These are phyloP conservation scores for Chaetoscypha palmicola DNA, from an alignment of 2,329 filamentous ascomycete genomes.

Conservation along the genomic window DNA sequence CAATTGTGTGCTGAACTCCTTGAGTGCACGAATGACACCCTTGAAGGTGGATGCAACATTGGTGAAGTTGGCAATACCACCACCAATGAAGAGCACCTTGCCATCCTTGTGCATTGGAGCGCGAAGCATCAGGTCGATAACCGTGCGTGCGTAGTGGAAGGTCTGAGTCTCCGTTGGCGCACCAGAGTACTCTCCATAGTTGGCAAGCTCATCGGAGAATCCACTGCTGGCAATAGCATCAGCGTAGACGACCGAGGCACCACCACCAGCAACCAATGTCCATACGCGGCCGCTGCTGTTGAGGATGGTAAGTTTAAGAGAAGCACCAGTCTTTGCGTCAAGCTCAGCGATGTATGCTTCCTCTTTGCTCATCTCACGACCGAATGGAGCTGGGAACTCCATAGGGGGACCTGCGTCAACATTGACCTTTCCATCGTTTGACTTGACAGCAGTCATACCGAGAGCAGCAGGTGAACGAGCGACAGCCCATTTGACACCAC, in stretches of 20 bases:
- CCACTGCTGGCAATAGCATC: constrained; percentile 96
- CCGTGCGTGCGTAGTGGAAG: constrained; percentile 96
- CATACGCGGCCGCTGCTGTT: constrained; percentile 89
- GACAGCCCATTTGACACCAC: constrained; percentile 97
- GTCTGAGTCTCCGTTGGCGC: constrained; percentile 98
- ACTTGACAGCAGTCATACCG: constrained; percentile 63
- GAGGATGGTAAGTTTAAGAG: constrained; percentile 94
- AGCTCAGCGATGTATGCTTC: constrained; percentile 98
- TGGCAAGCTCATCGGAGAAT: constrained; percentile 92
- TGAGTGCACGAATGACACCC: constrained; percentile 93
- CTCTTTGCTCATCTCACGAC: constrained; percentile 96
- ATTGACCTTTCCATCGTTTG: constrained; percentile 69
- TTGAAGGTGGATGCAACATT: constrained; percentile 99
- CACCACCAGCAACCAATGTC: constrained; percentile 98
- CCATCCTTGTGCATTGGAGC: constrained; percentile 77
- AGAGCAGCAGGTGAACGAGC: constrained; percentile 85
- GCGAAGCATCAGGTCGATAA: constrained; percentile 95
- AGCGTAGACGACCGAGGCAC: constrained; percentile 98
- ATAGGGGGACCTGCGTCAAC: constrained; percentile 96
- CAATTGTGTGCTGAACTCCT: constrained; percentile 78
- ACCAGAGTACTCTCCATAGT: constrained; percentile 99
- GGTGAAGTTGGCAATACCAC: constrained; percentile 99
- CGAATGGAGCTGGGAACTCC: constrained; percentile 98
- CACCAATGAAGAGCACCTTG: constrained; percentile 99
- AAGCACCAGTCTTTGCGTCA: constrained; percentile 98